phyloP scores from a whole-genome alignment of 176 grass and related monocot species.

The Oryza brachyantha region DNA sequence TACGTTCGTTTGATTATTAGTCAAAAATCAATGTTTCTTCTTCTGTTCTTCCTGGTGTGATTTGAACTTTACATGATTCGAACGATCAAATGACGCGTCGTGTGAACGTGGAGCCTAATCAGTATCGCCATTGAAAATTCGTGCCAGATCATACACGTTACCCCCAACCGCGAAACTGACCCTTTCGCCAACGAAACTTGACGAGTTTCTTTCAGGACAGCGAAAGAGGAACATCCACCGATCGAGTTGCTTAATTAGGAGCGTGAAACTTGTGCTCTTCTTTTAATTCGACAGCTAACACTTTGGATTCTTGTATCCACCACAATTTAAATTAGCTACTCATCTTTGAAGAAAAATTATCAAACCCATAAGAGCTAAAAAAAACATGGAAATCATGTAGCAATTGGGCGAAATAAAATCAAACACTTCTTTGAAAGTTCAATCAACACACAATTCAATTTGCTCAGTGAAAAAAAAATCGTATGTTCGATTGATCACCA shows the following conservation, averaged over 20 bases:
- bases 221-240: not conserved
- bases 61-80: not conserved
- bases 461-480: not conserved
- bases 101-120: not conserved
- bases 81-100: not conserved
- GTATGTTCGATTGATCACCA: not conserved
- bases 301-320: not conserved
- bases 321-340: no score
- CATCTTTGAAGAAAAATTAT: no score
- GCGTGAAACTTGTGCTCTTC: not conserved
- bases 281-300: not conserved
- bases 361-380: no score
- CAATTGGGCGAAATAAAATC: no score
- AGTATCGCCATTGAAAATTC: not conserved
- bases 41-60: not conserved
- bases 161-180: not conserved
- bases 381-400: no score
- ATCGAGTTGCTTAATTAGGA: not conserved
- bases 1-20: slow-evolving; percentile 2
- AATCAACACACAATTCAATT: no score
- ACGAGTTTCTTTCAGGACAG: not conserved
- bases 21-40: not conserved
- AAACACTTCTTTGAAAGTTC: no score
- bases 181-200: not conserved
- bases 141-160: slow-evolving; percentile 4